A percentile compares a stretch with the other conserved stretches of the same genome.
Evolutionary conservation across 352 stramenopile species (phyloP).

Genomic region (Phytopythium oedochilum): DNA sequence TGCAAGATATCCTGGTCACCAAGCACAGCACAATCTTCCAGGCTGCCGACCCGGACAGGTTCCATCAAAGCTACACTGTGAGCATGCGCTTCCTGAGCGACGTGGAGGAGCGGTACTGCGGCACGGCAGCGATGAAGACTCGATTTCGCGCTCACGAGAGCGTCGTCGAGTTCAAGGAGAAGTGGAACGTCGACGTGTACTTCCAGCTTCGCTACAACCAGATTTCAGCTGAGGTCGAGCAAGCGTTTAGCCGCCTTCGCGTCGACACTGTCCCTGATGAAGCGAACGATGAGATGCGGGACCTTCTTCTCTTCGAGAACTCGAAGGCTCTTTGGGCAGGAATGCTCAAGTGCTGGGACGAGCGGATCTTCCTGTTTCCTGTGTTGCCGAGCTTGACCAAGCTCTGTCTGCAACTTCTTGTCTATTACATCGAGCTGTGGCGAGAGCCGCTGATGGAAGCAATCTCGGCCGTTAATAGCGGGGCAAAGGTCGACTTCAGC

Average conservation of each 20-base stretch:
- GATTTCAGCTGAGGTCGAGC: conserved; percentile 42
- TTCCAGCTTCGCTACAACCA: conserved; percentile 72
- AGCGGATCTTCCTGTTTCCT: conserved; percentile 45
- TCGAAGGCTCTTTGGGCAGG: conserved; percentile 42
- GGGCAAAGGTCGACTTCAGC: conserved; percentile 43
- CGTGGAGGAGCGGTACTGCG: conserved; percentile 54
- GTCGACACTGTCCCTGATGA: conserved; percentile 4
- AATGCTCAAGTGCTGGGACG: conserved; percentile 56
- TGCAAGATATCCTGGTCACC: conserved; percentile 54
- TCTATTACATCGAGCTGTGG: conserved; percentile 61
- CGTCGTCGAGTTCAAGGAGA: conserved; percentile 78
- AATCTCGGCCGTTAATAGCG: conserved; percentile 34
- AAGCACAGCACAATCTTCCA: conserved; percentile 85
- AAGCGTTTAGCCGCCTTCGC: conserved; percentile 35
- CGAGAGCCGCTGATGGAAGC: conserved; percentile 38
- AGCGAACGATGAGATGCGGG: conserved; percentile 1
- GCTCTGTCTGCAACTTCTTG: conserved; percentile 61
- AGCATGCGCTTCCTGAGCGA: conserved; percentile 65
- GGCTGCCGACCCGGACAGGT: conserved; percentile 65
- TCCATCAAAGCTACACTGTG: conserved; percentile 79
- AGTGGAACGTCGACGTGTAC: conserved; percentile 88
- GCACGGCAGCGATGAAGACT: conserved; percentile 43
- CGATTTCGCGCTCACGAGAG: conserved; percentile 71
- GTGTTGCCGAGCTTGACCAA: conserved; percentile 64
- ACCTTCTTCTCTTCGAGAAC: conserved; percentile 37